Evolutionary conservation across 2,329 filamentous ascomycete genomes (phyloP).

Genomic region (Fusarium coicis): DNA sequence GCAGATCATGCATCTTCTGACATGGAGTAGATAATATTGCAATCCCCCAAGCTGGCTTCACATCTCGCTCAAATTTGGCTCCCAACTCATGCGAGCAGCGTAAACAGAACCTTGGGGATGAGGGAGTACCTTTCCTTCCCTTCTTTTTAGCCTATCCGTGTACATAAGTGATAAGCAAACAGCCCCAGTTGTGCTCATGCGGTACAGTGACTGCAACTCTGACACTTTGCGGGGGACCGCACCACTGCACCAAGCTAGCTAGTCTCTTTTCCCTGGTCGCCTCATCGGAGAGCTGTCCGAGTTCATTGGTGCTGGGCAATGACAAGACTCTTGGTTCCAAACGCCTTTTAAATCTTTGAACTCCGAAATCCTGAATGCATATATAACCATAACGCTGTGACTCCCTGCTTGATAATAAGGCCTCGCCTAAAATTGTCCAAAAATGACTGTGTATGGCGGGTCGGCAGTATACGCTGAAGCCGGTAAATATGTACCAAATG

Average conservation of each 20-base stretch:
- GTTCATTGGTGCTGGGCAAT: background rate
- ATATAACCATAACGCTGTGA: slow-evolving; percentile 42
- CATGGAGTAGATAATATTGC: background rate
- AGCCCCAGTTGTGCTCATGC: slow-evolving; percentile 33
- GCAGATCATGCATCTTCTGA: background rate
- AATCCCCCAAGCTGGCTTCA: background rate
- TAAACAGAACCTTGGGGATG: slow-evolving; percentile 16
- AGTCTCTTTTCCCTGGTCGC: slow-evolving; percentile 7
- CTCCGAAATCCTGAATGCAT: slow-evolving; percentile 26
- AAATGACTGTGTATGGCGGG: background rate
- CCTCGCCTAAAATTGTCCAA: slow-evolving; percentile 19
- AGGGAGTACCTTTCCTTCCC: slow-evolving; percentile 18
- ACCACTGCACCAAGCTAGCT: slow-evolving; percentile 27
- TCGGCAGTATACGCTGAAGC: background rate
- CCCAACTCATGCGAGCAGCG: background rate
- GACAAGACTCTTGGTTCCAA: slow-evolving; percentile 13
- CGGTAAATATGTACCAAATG: background rate
- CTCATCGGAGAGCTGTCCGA: slow-evolving; percentile 37
- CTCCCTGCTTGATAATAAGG: slow-evolving; percentile 40
- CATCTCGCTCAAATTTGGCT: background rate
- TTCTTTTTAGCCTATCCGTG: slow-evolving; percentile 33
- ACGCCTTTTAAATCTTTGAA: slow-evolving; percentile 31
- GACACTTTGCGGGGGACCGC: slow-evolving; percentile 40
- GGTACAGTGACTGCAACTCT: slow-evolving; percentile 38
- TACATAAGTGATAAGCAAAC: slow-evolving; percentile 6